Conservation (phyloP, 2,329 filamentous ascomycete genomes). For the Bipolaris oryzae region DNA sequence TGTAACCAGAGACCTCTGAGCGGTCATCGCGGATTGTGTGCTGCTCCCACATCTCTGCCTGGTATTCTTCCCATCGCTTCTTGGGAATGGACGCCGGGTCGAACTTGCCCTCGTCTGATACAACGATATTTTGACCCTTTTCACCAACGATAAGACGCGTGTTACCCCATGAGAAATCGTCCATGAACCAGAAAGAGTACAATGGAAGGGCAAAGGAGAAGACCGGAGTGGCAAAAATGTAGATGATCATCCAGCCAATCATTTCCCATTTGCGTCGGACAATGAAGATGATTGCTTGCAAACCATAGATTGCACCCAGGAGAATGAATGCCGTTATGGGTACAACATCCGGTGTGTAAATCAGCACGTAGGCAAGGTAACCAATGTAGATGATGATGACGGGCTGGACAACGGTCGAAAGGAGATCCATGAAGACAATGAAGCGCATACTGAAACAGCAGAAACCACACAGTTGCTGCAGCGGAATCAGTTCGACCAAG, state of each 20-base stretch:
- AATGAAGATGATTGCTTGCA: conserved; percentile 97
- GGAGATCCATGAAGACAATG: conserved; percentile 89
- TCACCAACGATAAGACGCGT: conserved; percentile 97
- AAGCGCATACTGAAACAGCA: conserved; percentile 99
- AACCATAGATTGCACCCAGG: conserved; percentile 92
- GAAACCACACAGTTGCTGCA: conserved; percentile 96
- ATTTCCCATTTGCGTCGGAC: conserved; percentile 97
- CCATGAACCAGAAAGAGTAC: conserved; percentile 99
- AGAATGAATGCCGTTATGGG: conserved; percentile 89
- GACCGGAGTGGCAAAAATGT: conserved; percentile 86
- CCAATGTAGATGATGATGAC: conserved; percentile 88
- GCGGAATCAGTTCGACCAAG: conserved; percentile 89
- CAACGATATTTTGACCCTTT: conserved; percentile 86
- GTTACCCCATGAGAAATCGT: conserved; percentile 99
- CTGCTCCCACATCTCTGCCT: conserved; percentile 95
- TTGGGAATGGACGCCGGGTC: conserved; percentile 89
- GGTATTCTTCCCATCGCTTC: conserved; percentile 99
- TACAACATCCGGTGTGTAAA: conserved; percentile 66
- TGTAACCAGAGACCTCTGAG: conserved; percentile 91
- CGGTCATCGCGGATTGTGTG: conserved; percentile 82
- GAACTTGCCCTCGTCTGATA: conserved; percentile 97
- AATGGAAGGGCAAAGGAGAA: conserved; percentile 90
- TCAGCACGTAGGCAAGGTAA: conserved; percentile 82
- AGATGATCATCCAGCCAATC: conserved; percentile 99
- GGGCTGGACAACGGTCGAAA: conserved; percentile 90